Percentiles rank a stretch among this genome's conserved stretches.
phyloP scores from a whole-genome alignment of 192 early-diverging fungal species.

The Entomortierella lignicola region DNA sequence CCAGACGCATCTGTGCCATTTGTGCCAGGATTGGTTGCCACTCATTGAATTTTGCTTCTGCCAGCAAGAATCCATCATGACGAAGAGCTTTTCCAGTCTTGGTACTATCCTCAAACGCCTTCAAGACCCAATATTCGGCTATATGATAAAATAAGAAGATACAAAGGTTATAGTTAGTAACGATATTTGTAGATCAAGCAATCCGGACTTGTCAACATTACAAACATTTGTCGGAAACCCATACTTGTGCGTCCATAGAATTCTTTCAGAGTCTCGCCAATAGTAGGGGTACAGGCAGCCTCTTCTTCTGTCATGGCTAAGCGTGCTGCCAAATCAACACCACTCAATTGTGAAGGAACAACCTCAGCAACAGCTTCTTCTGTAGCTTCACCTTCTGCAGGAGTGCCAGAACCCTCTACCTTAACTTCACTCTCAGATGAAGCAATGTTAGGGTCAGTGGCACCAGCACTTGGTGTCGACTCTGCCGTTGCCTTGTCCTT shows the following conservation, averaged over 20 bases:
- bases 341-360: slow-evolving; percentile 48
- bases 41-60: slow-evolving; percentile 57
- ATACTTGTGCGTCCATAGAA: slow-evolving; percentile 62
- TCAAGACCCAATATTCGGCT: slow-evolving; percentile 59
- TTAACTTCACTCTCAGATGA: slow-evolving; percentile 3
- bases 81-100: slow-evolving; percentile 59
- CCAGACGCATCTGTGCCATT: slow-evolving; percentile 58
- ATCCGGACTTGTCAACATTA: not conserved
- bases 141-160: not conserved
- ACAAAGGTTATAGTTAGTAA: not conserved
- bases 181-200: too few relatives aligned
- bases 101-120: slow-evolving; percentile 54
- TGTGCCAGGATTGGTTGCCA: slow-evolving; percentile 58
- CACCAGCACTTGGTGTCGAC: slow-evolving; percentile 44
- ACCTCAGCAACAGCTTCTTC: slow-evolving; percentile 8
- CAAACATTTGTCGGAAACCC: not conserved
- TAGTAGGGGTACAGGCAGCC: slow-evolving; percentile 49
- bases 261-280: slow-evolving; percentile 57
- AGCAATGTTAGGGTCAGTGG: slow-evolving; percentile 10
- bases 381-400: slow-evolving; percentile 3
- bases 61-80: slow-evolving; percentile 58
- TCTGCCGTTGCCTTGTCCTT: slow-evolving; percentile 45
- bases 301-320: slow-evolving; percentile 56
- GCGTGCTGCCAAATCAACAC: slow-evolving; percentile 49
- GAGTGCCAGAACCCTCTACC: not conserved